These are phyloP conservation scores for Lactuca sativa DNA, from an alignment of 129 eudicot genomes.

Conservation along the genomic window DNA sequence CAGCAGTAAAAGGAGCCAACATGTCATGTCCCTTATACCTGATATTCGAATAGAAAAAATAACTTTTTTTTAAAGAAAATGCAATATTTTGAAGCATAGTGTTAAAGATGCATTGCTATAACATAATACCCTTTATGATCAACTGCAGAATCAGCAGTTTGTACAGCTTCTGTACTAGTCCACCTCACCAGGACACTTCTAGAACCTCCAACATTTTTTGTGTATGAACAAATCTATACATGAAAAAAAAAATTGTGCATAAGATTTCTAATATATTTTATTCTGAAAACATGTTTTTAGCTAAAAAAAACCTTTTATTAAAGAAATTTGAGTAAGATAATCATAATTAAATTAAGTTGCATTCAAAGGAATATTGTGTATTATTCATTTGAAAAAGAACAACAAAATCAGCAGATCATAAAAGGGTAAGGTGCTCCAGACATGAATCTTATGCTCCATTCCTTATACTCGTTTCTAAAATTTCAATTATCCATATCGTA, in stretches of 20 bases:
- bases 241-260: neutral
- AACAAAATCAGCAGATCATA: neutral
- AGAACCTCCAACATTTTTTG: constrained; percentile 32
- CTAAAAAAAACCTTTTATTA: neutral
- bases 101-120: constrained; percentile 3
- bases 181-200: constrained; percentile 36
- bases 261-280: neutral
- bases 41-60: neutral
- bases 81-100: neutral
- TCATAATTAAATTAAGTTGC: neutral
- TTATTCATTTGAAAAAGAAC: constrained; percentile 1
- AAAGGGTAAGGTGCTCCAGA: constrained; percentile 13
- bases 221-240: constrained; percentile 39
- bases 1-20: constrained; percentile 95
- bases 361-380: neutral
- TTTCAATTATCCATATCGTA: neutral
- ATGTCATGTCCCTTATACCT: constrained; percentile 83
- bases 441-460: neutral
- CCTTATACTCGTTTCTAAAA: neutral
- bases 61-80: neutral
- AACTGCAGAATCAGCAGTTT: constrained; percentile 35
- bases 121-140: constrained; percentile 46
- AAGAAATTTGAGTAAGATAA: neutral
- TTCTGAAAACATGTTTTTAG: constrained; percentile 7
- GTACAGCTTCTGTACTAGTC: constrained; percentile 45